Evolutionary conservation across 805 yeast species (phyloP), one percentile per base, ranked within the genome.

Genomic region (Cyberlindnera xishuangbannaensis): DNA sequence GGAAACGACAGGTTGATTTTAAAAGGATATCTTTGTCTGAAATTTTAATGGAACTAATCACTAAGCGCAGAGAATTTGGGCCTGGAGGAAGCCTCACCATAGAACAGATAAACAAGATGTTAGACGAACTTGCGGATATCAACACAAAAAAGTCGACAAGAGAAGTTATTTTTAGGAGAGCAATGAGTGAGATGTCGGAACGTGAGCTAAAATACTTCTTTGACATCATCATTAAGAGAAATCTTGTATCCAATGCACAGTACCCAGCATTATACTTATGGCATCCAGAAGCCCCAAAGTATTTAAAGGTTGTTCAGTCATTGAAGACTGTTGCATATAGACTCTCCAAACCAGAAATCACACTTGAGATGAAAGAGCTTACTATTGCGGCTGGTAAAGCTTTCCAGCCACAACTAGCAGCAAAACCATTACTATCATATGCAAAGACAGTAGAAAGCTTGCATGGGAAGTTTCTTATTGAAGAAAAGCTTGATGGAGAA

Each of bases 401-500:
- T 13, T 90, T 87, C 55, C 68, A 72, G 15, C 95, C 97, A 0
- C 95, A 84, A 58, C 58, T 82, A 15, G 78, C 95, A 1, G 65
- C 71, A 22, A 78, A 76, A 40, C 62, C 77, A 1, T 61, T 62
- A 19, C 58, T 62, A 4, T 60, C 71, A 12, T 76, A 79, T 50
- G 67, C 64, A 2, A 61, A 65, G 4, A 56, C 82, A 15, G 71
- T 77, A n/a, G 48, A 56, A 7, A 61, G 56, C 16, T 61, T 83
- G 50, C 15, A 55, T 28, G 17, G 56, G 41, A 61, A 66, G 17
- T 85, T 86, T 48, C 69, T 67, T 33, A 74, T 90, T 8, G 97
- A 90, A 50, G 97, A 90, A 53, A 90, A 90, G 53, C 70, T 87
- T 61, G 97, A 90, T 56, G 98, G 97, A 3, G 97, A 90, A 55